Base-by-base conservation (phyloP, 2,329 filamentous ascomycete genomes). In the Alternaria infectoria region DNA sequence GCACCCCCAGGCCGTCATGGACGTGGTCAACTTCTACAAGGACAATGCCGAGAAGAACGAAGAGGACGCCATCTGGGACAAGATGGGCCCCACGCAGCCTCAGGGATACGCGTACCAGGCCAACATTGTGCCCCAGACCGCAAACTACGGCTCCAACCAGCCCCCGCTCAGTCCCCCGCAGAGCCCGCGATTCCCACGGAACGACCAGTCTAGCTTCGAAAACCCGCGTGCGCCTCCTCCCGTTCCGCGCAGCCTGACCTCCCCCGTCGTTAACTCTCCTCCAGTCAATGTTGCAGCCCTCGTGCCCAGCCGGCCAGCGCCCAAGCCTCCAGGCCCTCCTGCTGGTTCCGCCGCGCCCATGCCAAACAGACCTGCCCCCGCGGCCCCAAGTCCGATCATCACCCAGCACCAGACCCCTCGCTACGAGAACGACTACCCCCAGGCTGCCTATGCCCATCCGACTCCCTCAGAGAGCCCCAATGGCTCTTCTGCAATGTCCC, bases 21-120 rank as follows among this genome's bases (percentile, higher is more conserved):
- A 98, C 79, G 96, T 99, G 74, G 90, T 99, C 81, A 92, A 91
- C 63, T 98, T 98, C 79, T 98, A 97, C 85, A 96, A 97, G 80
- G 95, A 97, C 82, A 97, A 93, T 68, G 91, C 92, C 25, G 93
- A 95, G 72, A 88, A 86, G 72, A 89, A 88, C 62, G 88, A 89
- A 65, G 93, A 97, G 77, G 93, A 97, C 75, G 91, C 92, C 73
- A 91, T 96, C 61, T 93, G 96, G 85, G 94, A 98, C 80, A 99
- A 99, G 80, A 97, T 99, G 79, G 93, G 96, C 74, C 90, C 97
- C 82, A 93, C 91, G 57, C 89, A 90, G 74, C 86, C 90, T 10
- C 82, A 83, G 82, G 67, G 80, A 77, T 74, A 82, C 79, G 69
- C 79, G 69, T 76, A 80, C 74, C 74, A 77, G 66, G 69, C 76